phyloP scores from a whole-genome alignment of 345 rosid species.

The Citrus maxima region DNA sequence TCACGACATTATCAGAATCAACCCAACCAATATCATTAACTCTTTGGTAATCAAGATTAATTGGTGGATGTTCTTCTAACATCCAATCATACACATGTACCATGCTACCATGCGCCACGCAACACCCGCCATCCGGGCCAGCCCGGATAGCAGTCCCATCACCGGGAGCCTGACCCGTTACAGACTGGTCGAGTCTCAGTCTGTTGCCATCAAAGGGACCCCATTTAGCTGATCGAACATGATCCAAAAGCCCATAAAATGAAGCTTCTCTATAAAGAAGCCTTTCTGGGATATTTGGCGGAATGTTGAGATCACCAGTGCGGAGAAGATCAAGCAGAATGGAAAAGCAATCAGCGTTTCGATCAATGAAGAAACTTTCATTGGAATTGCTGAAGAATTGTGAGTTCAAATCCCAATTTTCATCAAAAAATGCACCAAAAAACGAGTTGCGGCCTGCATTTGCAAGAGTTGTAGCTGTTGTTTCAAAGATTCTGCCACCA shows the following conservation, averaged over 20 bases:
- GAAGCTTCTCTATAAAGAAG: conserved; percentile 76
- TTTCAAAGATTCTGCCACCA: conserved; percentile 85
- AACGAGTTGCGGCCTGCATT: conserved; percentile 88
- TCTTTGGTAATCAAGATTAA: conserved; percentile 84
- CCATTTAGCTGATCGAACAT: conserved; percentile 76
- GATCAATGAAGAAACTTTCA: conserved; percentile 65
- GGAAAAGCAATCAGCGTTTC: conserved; percentile 89
- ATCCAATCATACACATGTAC: conserved; percentile 92
- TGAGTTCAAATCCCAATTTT: conserved; percentile 58
- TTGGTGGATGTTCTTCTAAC: conserved; percentile 74
- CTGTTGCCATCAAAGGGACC: conserved; percentile 84
- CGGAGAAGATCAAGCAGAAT: conserved; percentile 96
- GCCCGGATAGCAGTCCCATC: conserved; percentile 97
- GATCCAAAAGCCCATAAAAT: conserved; percentile 78
- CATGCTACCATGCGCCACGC: conserved; percentile 89
- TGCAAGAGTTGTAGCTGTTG: conserved; percentile 89
- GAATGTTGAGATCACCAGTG: conserved; percentile 84
- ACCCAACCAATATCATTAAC: conserved; percentile 90
- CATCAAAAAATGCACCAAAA: conserved; percentile 82
- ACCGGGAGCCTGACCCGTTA: conserved; percentile 85
- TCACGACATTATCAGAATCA: conserved; percentile 51
- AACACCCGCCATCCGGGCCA: conserved; percentile 89
- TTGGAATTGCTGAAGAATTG: conserved; percentile 15
- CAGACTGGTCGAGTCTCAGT: conserved; percentile 48
- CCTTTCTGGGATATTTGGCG: conserved; percentile 60